Base-by-base conservation (phyloP, 495 filamentous ascomycete genomes). In the Immersiella caudata region DNA sequence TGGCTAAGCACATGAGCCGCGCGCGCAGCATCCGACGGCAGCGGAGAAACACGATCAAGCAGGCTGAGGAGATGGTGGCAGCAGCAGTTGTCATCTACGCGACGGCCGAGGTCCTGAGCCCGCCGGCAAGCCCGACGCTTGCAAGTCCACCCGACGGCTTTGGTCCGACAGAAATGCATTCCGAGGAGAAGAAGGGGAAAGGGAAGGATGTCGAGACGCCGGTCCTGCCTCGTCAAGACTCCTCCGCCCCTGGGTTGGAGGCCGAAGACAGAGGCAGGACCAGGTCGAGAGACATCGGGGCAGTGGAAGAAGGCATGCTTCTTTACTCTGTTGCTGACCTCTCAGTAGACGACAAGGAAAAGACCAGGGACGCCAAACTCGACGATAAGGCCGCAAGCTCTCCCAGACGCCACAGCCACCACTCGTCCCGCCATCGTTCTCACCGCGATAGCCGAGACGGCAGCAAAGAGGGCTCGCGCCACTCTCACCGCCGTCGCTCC, bases 41-140 rank as follows among this genome's bases (percentile, higher is more conserved):
- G 54, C 77, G 78, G 25, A 78, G 70, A 35, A 73, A 77, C 56
- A 80, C 76, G 26, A 74, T 80, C 65, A 79, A 74, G 55, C 69
- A 77, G 27, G 78, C 77, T 26, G 81, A 83, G 69, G 81, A 82
- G 67, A 76, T 79, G 64, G 75, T 83, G 14, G 80, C 81, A 16
- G 75, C 79, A n/a, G 80, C 81, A 52, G 81, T 83, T 16, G 76
- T 83, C 20, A 71, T 82, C 6, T 82, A 80, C 62, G 81, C 81
- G 60, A 75, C 81, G 46, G 78, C 75, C 54, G 80, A 78, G 36
- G 73, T 70, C 63, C 66, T 80, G 29, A 79, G 74, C 49, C 77
- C 78, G 61, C 75, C 76, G 9, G 73, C 69, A 24, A 79, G 76
- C 60, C 76, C 77, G 63, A 71, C 56, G 46, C 54, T 74, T 26